Conservation (phyloP, 1,284 basidiomycete species). For the Sphagnurus paluster region DNA sequence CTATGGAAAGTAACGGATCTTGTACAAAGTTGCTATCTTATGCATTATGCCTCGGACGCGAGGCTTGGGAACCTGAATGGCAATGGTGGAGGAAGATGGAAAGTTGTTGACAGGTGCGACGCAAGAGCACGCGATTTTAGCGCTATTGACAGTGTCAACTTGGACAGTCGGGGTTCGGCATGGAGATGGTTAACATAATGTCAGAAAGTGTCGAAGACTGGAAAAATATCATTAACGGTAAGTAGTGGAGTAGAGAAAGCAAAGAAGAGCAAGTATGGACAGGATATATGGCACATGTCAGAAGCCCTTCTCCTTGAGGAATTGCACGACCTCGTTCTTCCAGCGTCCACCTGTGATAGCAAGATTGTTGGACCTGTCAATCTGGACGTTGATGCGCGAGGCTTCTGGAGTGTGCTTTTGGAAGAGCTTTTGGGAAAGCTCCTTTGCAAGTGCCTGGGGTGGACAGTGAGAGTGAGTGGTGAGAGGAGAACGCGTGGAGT, state of each 20-base stretch:
- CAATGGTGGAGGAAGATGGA: no score
- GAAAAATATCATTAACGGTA: conserved; percentile 8
- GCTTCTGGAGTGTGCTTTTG: conserved; percentile 44
- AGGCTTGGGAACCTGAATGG: no score
- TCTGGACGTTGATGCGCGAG: conserved; percentile 44
- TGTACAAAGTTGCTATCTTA: no score
- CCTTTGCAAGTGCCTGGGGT: conserved; percentile 50
- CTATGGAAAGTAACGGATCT: neutral
- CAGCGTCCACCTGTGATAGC: conserved; percentile 57
- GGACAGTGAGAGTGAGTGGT: conserved; percentile 10
- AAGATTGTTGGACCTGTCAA: conserved; percentile 49
- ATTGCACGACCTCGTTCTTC: conserved; percentile 57
- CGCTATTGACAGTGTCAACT: neutral
- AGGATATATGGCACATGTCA: conserved; percentile 27
- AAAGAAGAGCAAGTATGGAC: conserved; percentile 12
- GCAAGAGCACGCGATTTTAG: neutral
- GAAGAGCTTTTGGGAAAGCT: conserved; percentile 50
- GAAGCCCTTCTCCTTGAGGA: conserved; percentile 62
- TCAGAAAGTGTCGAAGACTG: neutral
- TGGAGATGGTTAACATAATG: neutral
- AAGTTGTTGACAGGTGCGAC: no score
- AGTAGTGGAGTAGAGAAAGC: conserved; percentile 11
- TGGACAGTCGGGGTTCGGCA: no score
- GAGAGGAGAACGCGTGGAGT: conserved; percentile 3
- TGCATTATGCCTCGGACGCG: no score